A percentile compares a stretch with the other conserved stretches of the same genome.
phyloP scores from a whole-genome alignment of 306 rosid genomes.

The Benincasa hispida region DNA sequence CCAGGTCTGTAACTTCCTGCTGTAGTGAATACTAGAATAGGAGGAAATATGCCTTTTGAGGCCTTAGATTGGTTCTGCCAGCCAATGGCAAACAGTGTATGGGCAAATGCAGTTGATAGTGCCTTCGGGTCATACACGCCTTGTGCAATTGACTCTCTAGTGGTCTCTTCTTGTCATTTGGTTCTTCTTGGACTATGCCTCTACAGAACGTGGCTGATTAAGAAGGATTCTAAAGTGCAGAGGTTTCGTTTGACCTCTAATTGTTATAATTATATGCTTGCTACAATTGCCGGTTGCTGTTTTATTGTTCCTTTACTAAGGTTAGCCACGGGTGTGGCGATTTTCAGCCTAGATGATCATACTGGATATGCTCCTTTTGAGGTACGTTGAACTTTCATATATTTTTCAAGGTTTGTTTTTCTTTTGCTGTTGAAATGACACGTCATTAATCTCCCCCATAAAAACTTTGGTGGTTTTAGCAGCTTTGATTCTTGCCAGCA shows the following conservation, averaged over 20 bases:
- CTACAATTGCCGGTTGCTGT: slow-evolving; percentile 36
- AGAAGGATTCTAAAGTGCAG: slow-evolving; percentile 28
- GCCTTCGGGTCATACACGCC: slow-evolving; percentile 79
- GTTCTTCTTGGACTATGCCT: slow-evolving; percentile 49
- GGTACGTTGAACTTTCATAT: slow-evolving; percentile 27
- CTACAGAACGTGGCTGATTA: slow-evolving; percentile 49
- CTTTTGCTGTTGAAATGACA: not conserved
- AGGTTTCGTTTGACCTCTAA: slow-evolving; percentile 50
- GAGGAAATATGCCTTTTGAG: slow-evolving; percentile 37
- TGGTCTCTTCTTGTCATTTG: slow-evolving; percentile 49
- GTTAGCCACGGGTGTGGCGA: slow-evolving; percentile 35
- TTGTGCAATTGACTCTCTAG: slow-evolving; percentile 65
- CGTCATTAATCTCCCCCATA: not conserved
- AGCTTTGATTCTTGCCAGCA: not conserved
- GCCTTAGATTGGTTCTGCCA: slow-evolving; percentile 67
- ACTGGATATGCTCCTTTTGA: slow-evolving; percentile 60
- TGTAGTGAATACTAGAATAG: not conserved
- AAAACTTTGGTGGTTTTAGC: not conserved
- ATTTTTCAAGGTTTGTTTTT: not conserved
- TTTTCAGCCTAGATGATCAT: slow-evolving; percentile 36
- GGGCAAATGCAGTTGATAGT: slow-evolving; percentile 45
- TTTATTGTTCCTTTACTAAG: slow-evolving; percentile 54
- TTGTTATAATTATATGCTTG: slow-evolving; percentile 45
- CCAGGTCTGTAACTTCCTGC: not conserved
- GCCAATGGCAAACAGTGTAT: slow-evolving; percentile 41